Evolutionary conservation across 2,329 filamentous ascomycete species (phyloP), one percentile per base, ranked within the genome.

Genomic region (Ascochyta viciae-villosae): DNA sequence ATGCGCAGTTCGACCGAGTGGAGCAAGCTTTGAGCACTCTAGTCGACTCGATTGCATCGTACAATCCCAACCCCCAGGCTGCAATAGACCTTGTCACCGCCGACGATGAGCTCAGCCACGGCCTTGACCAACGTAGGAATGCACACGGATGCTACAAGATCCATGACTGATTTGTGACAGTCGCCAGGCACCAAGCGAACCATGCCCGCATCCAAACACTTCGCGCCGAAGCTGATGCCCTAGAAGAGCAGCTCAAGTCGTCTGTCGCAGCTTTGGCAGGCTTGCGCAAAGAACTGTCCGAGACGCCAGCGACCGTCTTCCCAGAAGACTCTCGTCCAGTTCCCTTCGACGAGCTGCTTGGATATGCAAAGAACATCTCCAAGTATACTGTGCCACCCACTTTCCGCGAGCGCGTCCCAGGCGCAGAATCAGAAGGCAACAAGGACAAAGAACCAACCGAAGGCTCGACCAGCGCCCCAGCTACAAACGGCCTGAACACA

Each of bases 11-110:
- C 58, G 72, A 78, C 62, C 76, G 79, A 57, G 70, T 82, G 39
- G 79, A 82, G 54, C 71, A 73, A 48, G 78, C 78, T 5, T 80
- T 96, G 19, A 83, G 84, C 12, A 86, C 80, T 26, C 81, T 96
- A 31, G 88, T 92, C 64, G 89, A 92, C 72, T 93, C 90, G 0
- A 89, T 96, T 60, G 83, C 90, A 6, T 90, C 91, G 62, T 94
- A 93, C 77, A 91, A 92, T 67, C 91, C 91, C 0, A 90, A 89
- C 6, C 79, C 85, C 4, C 76, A 81, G 33, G 85, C 88, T 24
- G 89, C 89, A 6, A 80, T 85, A 53, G 89, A 92, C 61, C 85
- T 96, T 9, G 80, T 89, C 16, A 80, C 82, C 7, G 91, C 90
- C 23, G 90, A 96, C 70, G 80, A 82, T 38, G 85, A 88, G 57